Conservation (phyloP, 1,139 yeast genomes). For the Lodderomyces elongisporus region DNA sequence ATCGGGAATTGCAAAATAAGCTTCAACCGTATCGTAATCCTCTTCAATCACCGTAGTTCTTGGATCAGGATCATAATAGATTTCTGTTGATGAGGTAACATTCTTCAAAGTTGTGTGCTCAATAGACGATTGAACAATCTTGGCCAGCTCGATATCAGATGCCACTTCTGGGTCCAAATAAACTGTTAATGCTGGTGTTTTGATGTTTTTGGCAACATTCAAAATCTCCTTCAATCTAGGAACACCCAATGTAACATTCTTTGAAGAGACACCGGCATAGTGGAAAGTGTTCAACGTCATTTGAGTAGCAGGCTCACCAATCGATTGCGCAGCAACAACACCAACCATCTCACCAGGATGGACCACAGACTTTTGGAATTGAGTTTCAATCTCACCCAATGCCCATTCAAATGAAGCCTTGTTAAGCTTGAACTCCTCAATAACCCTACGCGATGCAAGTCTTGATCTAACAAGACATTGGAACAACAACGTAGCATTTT, state of each 20-base stretch:
- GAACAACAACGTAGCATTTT: conserved; percentile 85
- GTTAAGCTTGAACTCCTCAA: conserved; percentile 84
- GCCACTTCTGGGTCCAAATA: conserved; percentile 79
- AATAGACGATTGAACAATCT: conserved; percentile 91
- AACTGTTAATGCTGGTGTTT: conserved; percentile 96
- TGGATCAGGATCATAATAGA: conserved; percentile 97
- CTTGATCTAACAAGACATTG: conserved; percentile 90
- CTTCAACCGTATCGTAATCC: conserved; percentile 95
- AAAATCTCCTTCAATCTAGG: conserved; percentile 99
- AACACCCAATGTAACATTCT: conserved; percentile 98
- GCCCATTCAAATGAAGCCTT: conserved; percentile 94
- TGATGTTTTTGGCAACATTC: conserved; percentile 95
- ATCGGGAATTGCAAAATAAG: conserved; percentile 96
- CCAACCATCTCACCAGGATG: conserved; percentile 99
- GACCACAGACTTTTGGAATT: conserved; percentile 87
- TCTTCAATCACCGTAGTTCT: conserved; percentile 92
- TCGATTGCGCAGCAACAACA: conserved; percentile 97
- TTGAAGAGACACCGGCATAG: conserved; percentile 99
- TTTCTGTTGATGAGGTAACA: conserved; percentile 96
- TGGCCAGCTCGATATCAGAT: conserved; percentile 86
- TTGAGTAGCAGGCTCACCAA: conserved; percentile 99
- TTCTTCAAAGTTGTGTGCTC: conserved; percentile 94
- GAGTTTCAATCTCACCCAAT: conserved; percentile 86
- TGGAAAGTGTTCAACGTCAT: conserved; percentile 99
- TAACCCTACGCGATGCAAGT: conserved; percentile 82